Evolutionary conservation across 805 yeast genomes (phyloP).

Genomic region (Cyberlindnera mississippiensis): DNA sequence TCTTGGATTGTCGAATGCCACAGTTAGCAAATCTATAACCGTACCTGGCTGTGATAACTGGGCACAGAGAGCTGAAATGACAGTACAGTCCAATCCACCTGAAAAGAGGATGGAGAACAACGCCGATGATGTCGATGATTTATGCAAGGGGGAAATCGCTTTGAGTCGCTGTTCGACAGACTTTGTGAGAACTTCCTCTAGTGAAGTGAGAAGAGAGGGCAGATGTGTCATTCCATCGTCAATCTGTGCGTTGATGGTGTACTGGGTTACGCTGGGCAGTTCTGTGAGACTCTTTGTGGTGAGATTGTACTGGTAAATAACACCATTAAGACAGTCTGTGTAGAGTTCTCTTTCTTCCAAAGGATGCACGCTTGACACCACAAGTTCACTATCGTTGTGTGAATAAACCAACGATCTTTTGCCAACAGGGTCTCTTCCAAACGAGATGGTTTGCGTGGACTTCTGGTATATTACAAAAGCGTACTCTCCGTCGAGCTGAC

Average conservation of each 20-base stretch:
- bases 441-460: constrained; percentile 43
- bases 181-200: constrained; percentile 30
- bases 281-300: constrained; percentile 18
- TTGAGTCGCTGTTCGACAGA: constrained; percentile 50
- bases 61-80: constrained; percentile 57
- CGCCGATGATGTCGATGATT: constrained; percentile 26
- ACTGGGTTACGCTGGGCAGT: constrained; percentile 9
- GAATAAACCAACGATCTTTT: constrained; percentile 66
- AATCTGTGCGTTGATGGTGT: constrained; percentile 18
- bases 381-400: constrained; percentile 32
- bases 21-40: constrained; percentile 75
- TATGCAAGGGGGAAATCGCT: constrained; percentile 56
- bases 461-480: constrained; percentile 56
- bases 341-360: constrained; percentile 31
- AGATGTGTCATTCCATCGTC: constrained; percentile 21
- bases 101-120: constrained; percentile 70
- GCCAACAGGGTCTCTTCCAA: constrained; percentile 84
- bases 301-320: constrained; percentile 42
- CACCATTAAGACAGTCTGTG: constrained; percentile 53
- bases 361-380: constrained; percentile 47
- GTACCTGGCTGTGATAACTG: constrained; percentile 29
- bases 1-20: constrained; percentile 88
- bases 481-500: constrained; percentile 71
- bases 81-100: constrained; percentile 93
- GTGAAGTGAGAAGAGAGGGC: constrained; percentile 10